These are phyloP conservation scores for Asterella californica DNA, from an alignment of 225 moss, liverwort and hornwort genomes.

Conservation along the genomic window DNA sequence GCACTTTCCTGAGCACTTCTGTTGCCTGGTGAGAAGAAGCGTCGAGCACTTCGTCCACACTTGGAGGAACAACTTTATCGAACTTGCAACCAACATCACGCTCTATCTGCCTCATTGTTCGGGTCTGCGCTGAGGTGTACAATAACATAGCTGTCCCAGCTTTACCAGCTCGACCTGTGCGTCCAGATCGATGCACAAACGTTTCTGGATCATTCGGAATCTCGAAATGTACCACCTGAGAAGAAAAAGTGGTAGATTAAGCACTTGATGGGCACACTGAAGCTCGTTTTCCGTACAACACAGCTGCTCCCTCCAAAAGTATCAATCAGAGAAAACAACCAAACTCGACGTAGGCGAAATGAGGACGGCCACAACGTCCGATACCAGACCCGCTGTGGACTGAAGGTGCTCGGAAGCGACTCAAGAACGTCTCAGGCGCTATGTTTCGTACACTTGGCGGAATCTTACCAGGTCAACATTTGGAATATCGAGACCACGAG, in stretches of 20 bases:
- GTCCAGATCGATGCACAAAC: constrained; percentile 93
- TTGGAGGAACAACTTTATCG: constrained; percentile 65
- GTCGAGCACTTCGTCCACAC: constrained; percentile 66
- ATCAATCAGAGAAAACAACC: too few species aligned
- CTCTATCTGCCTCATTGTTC: constrained; percentile 87
- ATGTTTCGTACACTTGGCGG: not conserved
- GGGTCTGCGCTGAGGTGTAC: constrained; percentile 57
- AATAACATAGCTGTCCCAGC: constrained; percentile 88
- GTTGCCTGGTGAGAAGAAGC: constrained; percentile 78
- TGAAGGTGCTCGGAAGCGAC: not conserved
- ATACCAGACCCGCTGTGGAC: not conserved
- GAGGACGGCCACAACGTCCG: too few species aligned
- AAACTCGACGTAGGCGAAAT: too few species aligned
- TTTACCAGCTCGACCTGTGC: constrained; percentile 93
- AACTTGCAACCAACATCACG: constrained; percentile 86
- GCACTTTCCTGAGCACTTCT: constrained; percentile 63
- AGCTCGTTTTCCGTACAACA: not conserved
- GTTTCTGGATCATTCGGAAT: constrained; percentile 90
- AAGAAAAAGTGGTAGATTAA: not conserved
- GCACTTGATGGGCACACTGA: not conserved
- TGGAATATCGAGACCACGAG: constrained; percentile 89
- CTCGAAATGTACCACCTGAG: constrained; percentile 79
- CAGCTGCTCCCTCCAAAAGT: too few species aligned
- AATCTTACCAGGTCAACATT: constrained; percentile 81
- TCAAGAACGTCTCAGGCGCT: too few species aligned